Evolutionary conservation across 2,329 filamentous ascomycete species (phyloP).

Genomic region (Aspergillus brasiliensis): DNA sequence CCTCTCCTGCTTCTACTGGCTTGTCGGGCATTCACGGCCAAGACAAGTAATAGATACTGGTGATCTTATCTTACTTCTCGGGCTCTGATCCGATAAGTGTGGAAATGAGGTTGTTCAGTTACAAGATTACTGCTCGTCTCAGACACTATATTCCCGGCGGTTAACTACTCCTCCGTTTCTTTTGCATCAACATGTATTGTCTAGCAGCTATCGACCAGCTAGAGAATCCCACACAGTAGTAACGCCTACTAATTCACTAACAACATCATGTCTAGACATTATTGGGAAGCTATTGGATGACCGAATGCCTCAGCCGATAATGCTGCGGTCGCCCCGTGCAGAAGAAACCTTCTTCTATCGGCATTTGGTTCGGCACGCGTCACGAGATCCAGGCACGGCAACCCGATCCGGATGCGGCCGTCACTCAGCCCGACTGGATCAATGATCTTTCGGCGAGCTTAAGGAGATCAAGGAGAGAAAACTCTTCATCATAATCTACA

Average conservation of each 20-base stretch:
- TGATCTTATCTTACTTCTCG: not conserved
- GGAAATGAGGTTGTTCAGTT: not conserved
- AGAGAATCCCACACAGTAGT: too few species aligned
- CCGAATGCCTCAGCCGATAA: not conserved
- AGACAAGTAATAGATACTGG: not conserved
- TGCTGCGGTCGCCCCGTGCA: not conserved
- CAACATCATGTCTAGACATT: too few species aligned
- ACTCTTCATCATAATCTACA: not conserved
- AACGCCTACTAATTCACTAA: too few species aligned
- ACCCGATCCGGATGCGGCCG: constrained; percentile 25
- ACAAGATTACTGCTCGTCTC: not conserved
- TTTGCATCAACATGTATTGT: too few species aligned
- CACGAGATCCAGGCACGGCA: constrained; percentile 20
- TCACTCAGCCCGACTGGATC: constrained; percentile 4
- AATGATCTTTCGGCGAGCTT: not conserved
- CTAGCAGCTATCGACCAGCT: too few species aligned
- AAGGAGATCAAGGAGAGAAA: not conserved
- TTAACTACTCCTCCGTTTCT: too few species aligned
- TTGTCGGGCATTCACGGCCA: not conserved
- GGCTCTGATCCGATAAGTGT: not conserved
- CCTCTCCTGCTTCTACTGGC: not conserved
- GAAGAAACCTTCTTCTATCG: constrained; percentile 15
- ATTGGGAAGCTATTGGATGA: too few species aligned
- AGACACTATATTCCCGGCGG: not conserved
- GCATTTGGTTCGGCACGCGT: constrained; percentile 29